Conservation (phyloP, 768 basidiomycete genomes). For the Russula earlei region DNA sequence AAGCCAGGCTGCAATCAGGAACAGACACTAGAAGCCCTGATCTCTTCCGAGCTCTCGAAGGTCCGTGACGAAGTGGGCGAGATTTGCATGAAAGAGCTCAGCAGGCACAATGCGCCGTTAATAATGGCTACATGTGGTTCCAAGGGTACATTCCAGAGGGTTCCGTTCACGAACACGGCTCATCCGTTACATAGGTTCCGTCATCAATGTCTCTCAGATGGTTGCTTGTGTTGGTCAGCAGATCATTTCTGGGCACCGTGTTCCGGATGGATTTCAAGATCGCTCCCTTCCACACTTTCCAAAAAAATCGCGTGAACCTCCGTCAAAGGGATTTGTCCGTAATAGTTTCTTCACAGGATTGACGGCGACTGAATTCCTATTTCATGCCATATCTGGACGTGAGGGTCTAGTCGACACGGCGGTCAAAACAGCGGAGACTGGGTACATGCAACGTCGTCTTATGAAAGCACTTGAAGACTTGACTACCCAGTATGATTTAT, state of each 20-base stretch:
- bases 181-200: slow-evolving; percentile 61
- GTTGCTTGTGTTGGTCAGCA: slow-evolving; percentile 99
- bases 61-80: slow-evolving; percentile 95
- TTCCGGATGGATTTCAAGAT: slow-evolving; percentile 98
- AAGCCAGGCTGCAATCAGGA: slow-evolving; percentile 97
- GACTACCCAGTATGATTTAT: slow-evolving; percentile 91
- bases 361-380: slow-evolving; percentile 89
- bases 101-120: slow-evolving; percentile 89
- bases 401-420: slow-evolving; percentile 99
- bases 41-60: slow-evolving; percentile 86
- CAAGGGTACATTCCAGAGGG: slow-evolving; percentile 53
- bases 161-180: background rate
- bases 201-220: slow-evolving; percentile 99
- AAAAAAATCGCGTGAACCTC: slow-evolving; percentile 92
- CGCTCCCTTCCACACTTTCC: slow-evolving; percentile 98
- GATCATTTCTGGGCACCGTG: slow-evolving; percentile 96
- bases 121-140: slow-evolving; percentile 99
- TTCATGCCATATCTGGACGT: slow-evolving; percentile 97
- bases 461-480: slow-evolving; percentile 99
- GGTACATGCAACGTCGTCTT: slow-evolving; percentile 97
- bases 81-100: slow-evolving; percentile 97
- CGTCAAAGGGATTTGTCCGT: slow-evolving; percentile 95
- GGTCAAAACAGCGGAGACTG: slow-evolving; percentile 99
- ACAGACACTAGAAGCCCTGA: slow-evolving; percentile 92
- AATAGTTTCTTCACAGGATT: slow-evolving; percentile 96